Evolutionary conservation across 352 stramenopile species (phyloP).

Genomic region (Thraustotheca clavata): DNA sequence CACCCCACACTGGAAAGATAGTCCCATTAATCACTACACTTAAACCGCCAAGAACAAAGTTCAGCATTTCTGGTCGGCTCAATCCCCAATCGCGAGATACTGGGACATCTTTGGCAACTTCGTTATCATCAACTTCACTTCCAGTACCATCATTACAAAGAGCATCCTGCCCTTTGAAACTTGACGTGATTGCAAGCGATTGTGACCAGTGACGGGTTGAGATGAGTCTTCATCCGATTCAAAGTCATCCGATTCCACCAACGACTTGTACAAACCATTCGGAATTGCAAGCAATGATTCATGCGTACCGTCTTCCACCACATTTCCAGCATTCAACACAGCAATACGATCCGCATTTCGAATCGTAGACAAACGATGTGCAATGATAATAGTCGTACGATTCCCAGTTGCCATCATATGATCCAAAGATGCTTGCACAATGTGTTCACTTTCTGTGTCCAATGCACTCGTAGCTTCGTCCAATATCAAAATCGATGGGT

Average conservation of each 20-base stretch:
- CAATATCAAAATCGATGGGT: slow-evolving; percentile 75
- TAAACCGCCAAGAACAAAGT: slow-evolving; percentile 27
- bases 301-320: slow-evolving; percentile 78
- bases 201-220: neutral
- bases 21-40: slow-evolving; percentile 29
- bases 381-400: slow-evolving; percentile 71
- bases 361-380: slow-evolving; percentile 73
- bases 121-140: slow-evolving; percentile 4
- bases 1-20: slow-evolving; percentile 37
- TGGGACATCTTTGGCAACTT: slow-evolving; percentile 1
- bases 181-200: neutral
- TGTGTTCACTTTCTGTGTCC: slow-evolving; percentile 60
- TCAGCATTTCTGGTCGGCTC: slow-evolving; percentile 38
- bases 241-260: slow-evolving; percentile 20
- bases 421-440: slow-evolving; percentile 86
- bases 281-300: slow-evolving; percentile 57
- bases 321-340: slow-evolving; percentile 54
- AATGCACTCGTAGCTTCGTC: slow-evolving; percentile 83
- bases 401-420: slow-evolving; percentile 44
- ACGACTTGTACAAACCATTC: slow-evolving; percentile 23
- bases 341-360: slow-evolving; percentile 71
- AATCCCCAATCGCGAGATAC: slow-evolving; percentile 38
- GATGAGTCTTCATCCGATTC: neutral
- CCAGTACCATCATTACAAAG: neutral
- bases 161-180: too few relatives aligned